These are phyloP conservation scores for Acanthochlamys bracteata DNA, from an alignment of 106 monocot genomes.

Conservation along the genomic window DNA sequence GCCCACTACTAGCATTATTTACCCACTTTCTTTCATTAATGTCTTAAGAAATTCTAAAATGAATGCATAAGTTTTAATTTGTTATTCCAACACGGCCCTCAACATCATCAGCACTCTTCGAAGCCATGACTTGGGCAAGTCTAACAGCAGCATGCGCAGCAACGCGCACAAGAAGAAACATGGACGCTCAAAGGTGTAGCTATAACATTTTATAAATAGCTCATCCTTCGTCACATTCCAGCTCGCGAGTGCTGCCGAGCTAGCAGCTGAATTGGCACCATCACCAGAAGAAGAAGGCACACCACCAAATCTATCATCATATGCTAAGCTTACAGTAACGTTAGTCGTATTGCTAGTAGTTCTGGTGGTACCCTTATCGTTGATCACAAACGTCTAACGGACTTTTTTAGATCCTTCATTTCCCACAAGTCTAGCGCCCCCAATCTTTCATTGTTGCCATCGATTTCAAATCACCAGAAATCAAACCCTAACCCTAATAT, in stretches of 20 bases:
- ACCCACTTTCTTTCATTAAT: too few species aligned
- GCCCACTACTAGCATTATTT: too few species aligned
- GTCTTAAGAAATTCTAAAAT: too few species aligned
- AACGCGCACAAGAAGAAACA: too few species aligned
- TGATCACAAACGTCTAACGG: conserved; percentile 34
- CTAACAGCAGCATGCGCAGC: too few species aligned
- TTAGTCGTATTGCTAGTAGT: background rate
- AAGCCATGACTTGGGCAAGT: too few species aligned
- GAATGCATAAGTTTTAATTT: too few species aligned
- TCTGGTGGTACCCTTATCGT: background rate
- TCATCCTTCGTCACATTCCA: conserved; percentile 22
- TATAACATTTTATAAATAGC: too few species aligned
- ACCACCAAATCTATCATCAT: conserved; percentile 9
- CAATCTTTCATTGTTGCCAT: conserved; percentile 1
- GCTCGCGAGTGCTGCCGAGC: background rate
- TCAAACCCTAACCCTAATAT: background rate
- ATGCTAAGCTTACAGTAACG: too few species aligned
- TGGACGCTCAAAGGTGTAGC: too few species aligned
- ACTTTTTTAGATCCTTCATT: conserved; percentile 59
- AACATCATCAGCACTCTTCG: too few species aligned
- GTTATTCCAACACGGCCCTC: too few species aligned
- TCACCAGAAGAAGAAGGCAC: background rate
- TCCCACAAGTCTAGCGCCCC: conserved; percentile 90
- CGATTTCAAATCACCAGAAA: background rate
- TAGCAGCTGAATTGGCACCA: background rate